Percentiles rank a stretch among this genome's conserved stretches.
These are phyloP conservation scores for Leccinum subtestaceum DNA, from an alignment of 768 basidiomycete species.

Conservation along the genomic window DNA sequence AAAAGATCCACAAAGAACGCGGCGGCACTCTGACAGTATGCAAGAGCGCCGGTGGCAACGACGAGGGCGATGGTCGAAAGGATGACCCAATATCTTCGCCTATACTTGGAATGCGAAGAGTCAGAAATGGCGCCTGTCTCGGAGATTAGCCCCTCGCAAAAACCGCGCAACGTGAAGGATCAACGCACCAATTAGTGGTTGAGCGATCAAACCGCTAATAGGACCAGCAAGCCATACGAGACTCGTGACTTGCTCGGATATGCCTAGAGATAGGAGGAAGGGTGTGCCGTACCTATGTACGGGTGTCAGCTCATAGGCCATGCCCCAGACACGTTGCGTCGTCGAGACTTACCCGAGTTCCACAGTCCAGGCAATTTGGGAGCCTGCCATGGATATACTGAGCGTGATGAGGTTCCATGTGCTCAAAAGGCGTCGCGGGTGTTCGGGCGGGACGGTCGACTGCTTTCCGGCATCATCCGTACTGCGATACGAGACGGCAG, in stretches of 20 bases:
- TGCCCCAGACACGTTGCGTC: background rate
- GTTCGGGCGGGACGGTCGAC: slow-evolving; percentile 18
- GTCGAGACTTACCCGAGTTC: slow-evolving; percentile 72
- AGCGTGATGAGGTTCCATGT: slow-evolving; percentile 79
- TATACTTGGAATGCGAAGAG: slow-evolving; percentile 84
- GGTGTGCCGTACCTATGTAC: slow-evolving; percentile 86
- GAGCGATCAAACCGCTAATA: slow-evolving; percentile 91
- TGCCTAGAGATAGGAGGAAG: slow-evolving; percentile 74
- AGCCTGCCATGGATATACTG: slow-evolving; percentile 91
- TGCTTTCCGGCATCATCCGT: slow-evolving; percentile 32
- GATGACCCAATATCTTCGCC: slow-evolving; percentile 91
- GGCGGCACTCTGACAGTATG: slow-evolving; percentile 78
- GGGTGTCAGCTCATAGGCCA: background rate
- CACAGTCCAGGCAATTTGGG: slow-evolving; percentile 94
- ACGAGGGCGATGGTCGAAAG: slow-evolving; percentile 81
- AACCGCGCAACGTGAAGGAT: background rate
- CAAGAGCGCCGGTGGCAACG: slow-evolving; percentile 72
- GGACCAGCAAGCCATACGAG: slow-evolving; percentile 96
- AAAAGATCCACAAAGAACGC: slow-evolving; percentile 73
- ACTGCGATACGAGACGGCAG: slow-evolving; percentile 29
- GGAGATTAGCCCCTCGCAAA: slow-evolving; percentile 5
- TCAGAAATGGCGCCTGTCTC: slow-evolving; percentile 88
- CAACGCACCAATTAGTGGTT: slow-evolving; percentile 89
- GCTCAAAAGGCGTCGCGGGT: slow-evolving; percentile 26
- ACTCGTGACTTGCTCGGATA: slow-evolving; percentile 88